A percentile compares a stretch with the other conserved stretches of the same genome.
Evolutionary conservation across 371 early-diverging fungal species (phyloP).

Genomic region (Funneliformis caledonium): DNA sequence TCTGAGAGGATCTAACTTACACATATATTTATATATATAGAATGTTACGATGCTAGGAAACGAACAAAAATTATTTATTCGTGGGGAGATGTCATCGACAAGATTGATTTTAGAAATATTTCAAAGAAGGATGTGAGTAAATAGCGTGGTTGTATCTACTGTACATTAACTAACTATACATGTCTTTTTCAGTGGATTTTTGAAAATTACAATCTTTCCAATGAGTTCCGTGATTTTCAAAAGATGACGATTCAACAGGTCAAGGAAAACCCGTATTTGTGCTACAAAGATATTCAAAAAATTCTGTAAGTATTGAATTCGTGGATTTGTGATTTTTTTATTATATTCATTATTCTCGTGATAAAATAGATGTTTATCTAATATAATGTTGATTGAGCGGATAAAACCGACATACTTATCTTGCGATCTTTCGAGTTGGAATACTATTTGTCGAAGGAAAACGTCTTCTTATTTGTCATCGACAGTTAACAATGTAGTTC

Average conservation of each 20-base stretch:
- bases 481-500: constrained; percentile 8
- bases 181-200: constrained; percentile 34
- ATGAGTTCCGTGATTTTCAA: constrained; percentile 32
- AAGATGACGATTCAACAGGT: constrained; percentile 27
- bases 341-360: constrained; percentile 16
- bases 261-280: constrained; percentile 23
- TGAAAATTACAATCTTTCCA: constrained; percentile 27
- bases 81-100: constrained; percentile 14
- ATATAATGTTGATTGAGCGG: constrained; percentile 32
- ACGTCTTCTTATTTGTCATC: constrained; percentile 7
- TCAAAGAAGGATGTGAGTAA: constrained; percentile 37
- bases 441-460: constrained; percentile 27
- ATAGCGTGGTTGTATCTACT: constrained; percentile 1
- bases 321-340: background rate
- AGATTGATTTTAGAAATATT: constrained; percentile 30
- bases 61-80: constrained; percentile 22
- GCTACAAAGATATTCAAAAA: constrained; percentile 34
- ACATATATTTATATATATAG: background rate
- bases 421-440: background rate
- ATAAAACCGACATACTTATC: constrained; percentile 32
- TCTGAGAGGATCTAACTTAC: constrained; percentile 13
- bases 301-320: constrained; percentile 35
- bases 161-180: constrained; percentile 17
- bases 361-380: constrained; percentile 33
- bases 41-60: constrained; percentile 29